phyloP scores from a whole-genome alignment of 768 basidiomycete species.

The Pleurotus citrinopileatus region DNA sequence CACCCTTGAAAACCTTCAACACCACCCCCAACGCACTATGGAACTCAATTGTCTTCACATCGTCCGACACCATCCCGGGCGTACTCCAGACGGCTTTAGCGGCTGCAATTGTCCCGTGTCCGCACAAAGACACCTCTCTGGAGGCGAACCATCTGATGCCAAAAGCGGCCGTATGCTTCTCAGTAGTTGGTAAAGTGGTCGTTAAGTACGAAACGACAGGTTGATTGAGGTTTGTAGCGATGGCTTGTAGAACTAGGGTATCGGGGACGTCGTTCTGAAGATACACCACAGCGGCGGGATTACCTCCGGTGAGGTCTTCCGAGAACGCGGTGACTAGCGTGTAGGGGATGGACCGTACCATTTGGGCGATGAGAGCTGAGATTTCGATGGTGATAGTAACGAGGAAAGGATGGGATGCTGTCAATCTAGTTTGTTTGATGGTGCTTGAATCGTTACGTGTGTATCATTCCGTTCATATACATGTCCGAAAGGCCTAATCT shows the following conservation, averaged over 20 bases:
- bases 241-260: conserved; percentile 25
- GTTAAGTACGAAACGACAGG: conserved; percentile 38
- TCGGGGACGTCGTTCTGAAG: conserved; percentile 15
- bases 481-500: too few species aligned
- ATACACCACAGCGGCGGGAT: conserved; percentile 6
- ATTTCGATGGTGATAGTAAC: not conserved
- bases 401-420: not conserved
- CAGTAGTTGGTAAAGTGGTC: conserved; percentile 20
- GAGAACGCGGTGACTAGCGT: conserved; percentile 26
- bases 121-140: conserved; percentile 29
- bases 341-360: conserved; percentile 13
- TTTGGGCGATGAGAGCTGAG: too few species aligned
- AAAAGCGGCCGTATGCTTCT: conserved; percentile 25
- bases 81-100: conserved; percentile 35
- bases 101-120: conserved; percentile 43
- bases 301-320: not conserved
- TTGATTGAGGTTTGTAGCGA: conserved; percentile 44
- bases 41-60: conserved; percentile 31
- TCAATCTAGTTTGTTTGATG: not conserved
- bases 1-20: conserved; percentile 26
- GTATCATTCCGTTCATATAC: too few species aligned
- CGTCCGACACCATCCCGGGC: conserved; percentile 21
- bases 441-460: not conserved
- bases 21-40: conserved; percentile 22
- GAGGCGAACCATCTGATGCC: conserved; percentile 39